phyloP scores from a whole-genome alignment of 2,329 filamentous ascomycete species.

The Botrytis cinerea region DNA sequence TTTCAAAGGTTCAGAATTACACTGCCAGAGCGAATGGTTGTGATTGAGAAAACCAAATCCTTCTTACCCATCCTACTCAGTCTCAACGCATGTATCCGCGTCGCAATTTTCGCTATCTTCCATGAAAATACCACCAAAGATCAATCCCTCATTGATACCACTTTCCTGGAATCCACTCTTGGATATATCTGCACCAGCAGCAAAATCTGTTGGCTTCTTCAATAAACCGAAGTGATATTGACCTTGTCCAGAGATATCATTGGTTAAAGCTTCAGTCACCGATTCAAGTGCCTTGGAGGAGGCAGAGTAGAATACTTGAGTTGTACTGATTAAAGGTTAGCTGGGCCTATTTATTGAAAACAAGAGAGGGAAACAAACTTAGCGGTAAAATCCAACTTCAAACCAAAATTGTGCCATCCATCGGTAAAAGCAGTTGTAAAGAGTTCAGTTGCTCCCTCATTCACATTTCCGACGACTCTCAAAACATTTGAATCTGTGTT shows the following conservation, averaged over 20 bases:
- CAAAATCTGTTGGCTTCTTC: constrained; percentile 55
- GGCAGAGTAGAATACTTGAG: constrained; percentile 59
- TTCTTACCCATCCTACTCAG: neutral
- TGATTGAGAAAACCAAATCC: neutral
- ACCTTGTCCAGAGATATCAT: constrained; percentile 58
- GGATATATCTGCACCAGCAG: constrained; percentile 45
- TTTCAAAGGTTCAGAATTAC: neutral
- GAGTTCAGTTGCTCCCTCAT: constrained; percentile 52
- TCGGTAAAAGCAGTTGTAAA: constrained; percentile 55
- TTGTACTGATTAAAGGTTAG: constrained; percentile 46
- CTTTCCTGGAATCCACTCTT: constrained; percentile 51
- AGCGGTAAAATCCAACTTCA: constrained; percentile 57
- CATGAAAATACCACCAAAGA: constrained; percentile 55
- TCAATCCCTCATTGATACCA: constrained; percentile 54
- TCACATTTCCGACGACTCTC: constrained; percentile 38
- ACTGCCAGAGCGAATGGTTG: neutral
- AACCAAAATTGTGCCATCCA: constrained; percentile 63
- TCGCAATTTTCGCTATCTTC: constrained; percentile 47
- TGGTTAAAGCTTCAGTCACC: constrained; percentile 50
- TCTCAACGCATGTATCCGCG: neutral
- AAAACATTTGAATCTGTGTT: constrained; percentile 4
- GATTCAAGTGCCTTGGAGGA: constrained; percentile 48
- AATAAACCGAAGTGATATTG: constrained; percentile 64
- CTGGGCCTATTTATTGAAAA: neutral
- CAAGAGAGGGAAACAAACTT: constrained; percentile 47